Percentiles rank a stretch among this genome's conserved stretches.
These are phyloP conservation scores for Tetrapisispora nanseiensis DNA, from an alignment of 805 yeast genomes.

Conservation along the genomic window DNA sequence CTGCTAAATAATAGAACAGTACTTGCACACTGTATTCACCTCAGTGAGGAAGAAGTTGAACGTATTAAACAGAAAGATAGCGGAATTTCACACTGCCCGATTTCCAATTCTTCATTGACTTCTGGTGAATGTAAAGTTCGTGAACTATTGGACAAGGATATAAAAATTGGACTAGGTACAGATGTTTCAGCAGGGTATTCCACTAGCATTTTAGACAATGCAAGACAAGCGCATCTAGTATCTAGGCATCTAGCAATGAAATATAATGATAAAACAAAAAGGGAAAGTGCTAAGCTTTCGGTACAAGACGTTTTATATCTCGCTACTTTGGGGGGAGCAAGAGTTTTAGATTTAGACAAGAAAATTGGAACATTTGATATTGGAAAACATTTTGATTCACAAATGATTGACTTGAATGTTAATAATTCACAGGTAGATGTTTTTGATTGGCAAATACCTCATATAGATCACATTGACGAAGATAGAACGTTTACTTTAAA, in stretches of 20 bases:
- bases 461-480: constrained; percentile 3
- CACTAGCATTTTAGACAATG: constrained; percentile 52
- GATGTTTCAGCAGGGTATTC: constrained; percentile 74
- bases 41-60: constrained; percentile 52
- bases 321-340: constrained; percentile 88
- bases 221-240: constrained; percentile 61
- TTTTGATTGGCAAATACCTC: constrained; percentile 55
- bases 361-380: constrained; percentile 58
- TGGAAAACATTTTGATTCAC: constrained; percentile 82
- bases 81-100: constrained; percentile 89
- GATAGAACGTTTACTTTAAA: constrained; percentile 12
- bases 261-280: constrained; percentile 29
- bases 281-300: constrained; percentile 40
- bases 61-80: constrained; percentile 44
- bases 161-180: constrained; percentile 75
- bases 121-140: constrained; percentile 85
- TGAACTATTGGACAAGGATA: constrained; percentile 50
- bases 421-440: constrained; percentile 56
- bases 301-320: constrained; percentile 66
- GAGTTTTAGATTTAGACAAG: constrained; percentile 48
- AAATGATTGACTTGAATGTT: constrained; percentile 55
- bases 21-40: constrained; percentile 82
- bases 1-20: constrained; percentile 59
- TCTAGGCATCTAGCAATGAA: constrained; percentile 64
- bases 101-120: constrained; percentile 77